Evolutionary conservation across 495 filamentous ascomycete genomes (phyloP).

Genomic region (Penicillium taxi): DNA sequence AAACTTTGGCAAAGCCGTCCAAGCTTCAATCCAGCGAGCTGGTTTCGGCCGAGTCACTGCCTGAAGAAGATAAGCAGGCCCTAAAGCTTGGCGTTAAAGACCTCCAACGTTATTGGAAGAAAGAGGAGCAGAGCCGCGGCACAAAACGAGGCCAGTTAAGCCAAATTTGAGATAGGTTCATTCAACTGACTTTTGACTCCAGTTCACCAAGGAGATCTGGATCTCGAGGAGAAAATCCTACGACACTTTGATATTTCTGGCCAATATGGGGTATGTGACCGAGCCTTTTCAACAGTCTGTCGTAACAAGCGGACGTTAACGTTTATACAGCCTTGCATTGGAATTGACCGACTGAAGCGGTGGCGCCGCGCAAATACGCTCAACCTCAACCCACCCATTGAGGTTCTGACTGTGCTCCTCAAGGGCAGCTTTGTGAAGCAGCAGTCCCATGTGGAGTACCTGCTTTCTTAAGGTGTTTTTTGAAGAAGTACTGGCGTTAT

Average conservation of each 20-base stretch:
- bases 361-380: slow-evolving; percentile 81
- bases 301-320: slow-evolving; percentile 8
- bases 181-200: no score
- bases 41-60: no score
- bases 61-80: slow-evolving; percentile 48
- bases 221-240: slow-evolving; percentile 72
- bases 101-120: slow-evolving; percentile 64
- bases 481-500: no score
- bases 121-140: slow-evolving; percentile 52
- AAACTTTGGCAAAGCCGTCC: no score
- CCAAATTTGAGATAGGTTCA: no score
- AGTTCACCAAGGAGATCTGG: slow-evolving; percentile 68
- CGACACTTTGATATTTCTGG: slow-evolving; percentile 80
- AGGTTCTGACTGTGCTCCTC: slow-evolving; percentile 81
- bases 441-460: slow-evolving; percentile 70
- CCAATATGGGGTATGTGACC: slow-evolving; percentile 74
- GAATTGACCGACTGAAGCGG: slow-evolving; percentile 69
- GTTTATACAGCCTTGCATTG: slow-evolving; percentile 68
- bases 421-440: slow-evolving; percentile 53
- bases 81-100: slow-evolving; percentile 52
- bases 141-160: slow-evolving; percentile 39
- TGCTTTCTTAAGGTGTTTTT: slow-evolving; percentile 56
- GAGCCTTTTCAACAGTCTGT: neutral
- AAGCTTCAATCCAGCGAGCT: no score
- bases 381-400: slow-evolving; percentile 75